Base-by-base conservation (phyloP, 169 alveolate genomes). In the Eimeria maxima region DNA sequence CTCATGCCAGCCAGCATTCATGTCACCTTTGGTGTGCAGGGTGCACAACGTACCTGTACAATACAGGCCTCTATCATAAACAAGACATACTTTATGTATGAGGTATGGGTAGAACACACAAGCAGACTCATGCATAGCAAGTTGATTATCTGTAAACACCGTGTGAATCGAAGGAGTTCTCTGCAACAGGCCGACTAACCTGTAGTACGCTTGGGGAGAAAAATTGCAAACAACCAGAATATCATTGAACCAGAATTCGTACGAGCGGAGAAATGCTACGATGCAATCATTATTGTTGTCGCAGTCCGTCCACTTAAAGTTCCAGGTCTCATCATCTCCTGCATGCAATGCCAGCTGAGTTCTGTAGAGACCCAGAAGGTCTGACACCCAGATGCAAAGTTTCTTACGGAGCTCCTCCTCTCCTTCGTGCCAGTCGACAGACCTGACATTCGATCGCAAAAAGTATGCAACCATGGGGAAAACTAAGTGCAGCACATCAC, bases 351-450 rank as follows among this genome's bases (percentile, higher is more conserved):
- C 97, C 27, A 95, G 95, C 89, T 96, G 94, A 45, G 65, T 42
- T 57, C 65, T 96, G 96, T 97, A 97, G 42, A 91, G 83, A 29
- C 93, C 97, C 87, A 97, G 67, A 44, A 97, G 97, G 83, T 97
- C 97, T 38, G 96, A 92, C 24, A 97, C 92, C 95, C 96, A 97
- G 7, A 97, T 88, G 53, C 97, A 96, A 47, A 95, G 90, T 67
- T 96, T 97, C 45, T 95, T 96, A 67, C 98, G 96, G 33, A 94
- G 89, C 29, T 95, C 97, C 83, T 97, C 98, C 44, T 97, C 97
- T 24, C 97, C 97, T 50, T 97, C 98, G 92, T 97, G 97, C 98
- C 98, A 97, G 81, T 97, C 98, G 13, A 97, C 97, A 42, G 97
- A 96, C 93, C 97, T 96, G 60, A 22, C 11, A 29, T 33, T 38